Evolutionary conservation across 208 protist genomes (phyloP).

Genomic region (Sergeia podlipaevii): DNA sequence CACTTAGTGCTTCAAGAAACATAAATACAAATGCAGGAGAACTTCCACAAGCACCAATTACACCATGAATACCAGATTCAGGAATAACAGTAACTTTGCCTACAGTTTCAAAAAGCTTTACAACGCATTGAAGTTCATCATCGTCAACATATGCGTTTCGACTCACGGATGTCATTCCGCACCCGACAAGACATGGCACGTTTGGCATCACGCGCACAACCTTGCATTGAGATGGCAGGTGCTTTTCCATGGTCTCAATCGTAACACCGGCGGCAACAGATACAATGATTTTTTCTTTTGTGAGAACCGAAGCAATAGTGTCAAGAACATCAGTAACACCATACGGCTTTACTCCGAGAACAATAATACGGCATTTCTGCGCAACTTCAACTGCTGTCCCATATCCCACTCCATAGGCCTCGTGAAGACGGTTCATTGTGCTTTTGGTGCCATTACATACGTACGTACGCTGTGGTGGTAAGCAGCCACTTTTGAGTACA

Average conservation of each 20-base stretch:
- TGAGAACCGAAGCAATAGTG: slow-evolving; percentile 33
- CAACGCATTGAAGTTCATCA: slow-evolving; percentile 36
- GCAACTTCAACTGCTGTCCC: slow-evolving; percentile 53
- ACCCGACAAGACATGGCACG: slow-evolving; percentile 76
- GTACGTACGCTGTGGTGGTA: slow-evolving; percentile 45
- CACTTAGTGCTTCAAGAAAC: slow-evolving; percentile 96
- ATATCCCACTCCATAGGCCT: slow-evolving; percentile 42
- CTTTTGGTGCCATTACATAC: slow-evolving; percentile 62
- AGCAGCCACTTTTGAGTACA: slow-evolving; percentile 28
- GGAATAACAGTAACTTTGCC: slow-evolving; percentile 58
- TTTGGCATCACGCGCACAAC: slow-evolving; percentile 97
- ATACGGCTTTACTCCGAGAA: slow-evolving; percentile 94
- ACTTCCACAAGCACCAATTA: slow-evolving; percentile 93
- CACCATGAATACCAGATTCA: slow-evolving; percentile 86
- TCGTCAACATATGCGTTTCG: slow-evolving; percentile 29
- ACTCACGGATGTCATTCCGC: slow-evolving; percentile 65
- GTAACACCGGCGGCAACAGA: slow-evolving; percentile 92
- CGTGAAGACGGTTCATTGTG: slow-evolving; percentile 34
- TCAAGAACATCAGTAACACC: slow-evolving; percentile 58
- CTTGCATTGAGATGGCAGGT: slow-evolving; percentile 36
- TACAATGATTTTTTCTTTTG: slow-evolving; percentile 70
- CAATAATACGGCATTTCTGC: slow-evolving; percentile 63
- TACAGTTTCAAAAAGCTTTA: slow-evolving; percentile 66
- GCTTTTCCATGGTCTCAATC: slow-evolving; percentile 61
- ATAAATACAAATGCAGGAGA: slow-evolving; percentile 96